Percentiles rank a stretch among this genome's conserved stretches.
phyloP scores from a whole-genome alignment of 108 stramenopile genomes.

The Pseudonitzschia multiseries region DNA sequence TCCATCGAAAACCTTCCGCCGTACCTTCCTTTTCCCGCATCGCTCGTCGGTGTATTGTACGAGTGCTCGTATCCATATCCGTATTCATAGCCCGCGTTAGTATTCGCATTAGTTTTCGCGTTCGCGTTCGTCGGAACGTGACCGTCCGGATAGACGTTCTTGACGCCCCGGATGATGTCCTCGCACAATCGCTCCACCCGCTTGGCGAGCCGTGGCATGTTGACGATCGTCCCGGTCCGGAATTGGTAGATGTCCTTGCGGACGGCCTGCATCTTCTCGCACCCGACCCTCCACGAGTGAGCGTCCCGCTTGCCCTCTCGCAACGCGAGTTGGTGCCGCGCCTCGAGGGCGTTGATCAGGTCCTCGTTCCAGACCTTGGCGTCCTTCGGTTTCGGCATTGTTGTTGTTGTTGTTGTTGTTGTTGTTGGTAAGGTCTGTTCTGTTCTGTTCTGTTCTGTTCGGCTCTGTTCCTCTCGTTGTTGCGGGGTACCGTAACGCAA shows the following conservation, averaged over 20 bases:
- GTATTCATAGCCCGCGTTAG: no score
- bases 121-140: slow-evolving; percentile 15
- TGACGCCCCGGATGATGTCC: slow-evolving; percentile 19
- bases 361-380: slow-evolving; percentile 38
- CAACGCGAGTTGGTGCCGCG: slow-evolving; percentile 17
- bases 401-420: not conserved
- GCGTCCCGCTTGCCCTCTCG: slow-evolving; percentile 25
- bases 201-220: slow-evolving; percentile 20
- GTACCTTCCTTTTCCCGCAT: no score
- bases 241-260: slow-evolving; percentile 27
- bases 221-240: slow-evolving; percentile 18
- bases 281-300: slow-evolving; percentile 16
- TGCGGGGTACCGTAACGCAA: no score
- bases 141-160: slow-evolving; percentile 18
- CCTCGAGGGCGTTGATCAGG: slow-evolving; percentile 22
- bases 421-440: no score
- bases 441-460: no score
- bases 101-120: no score
- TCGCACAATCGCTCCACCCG: slow-evolving; percentile 12
- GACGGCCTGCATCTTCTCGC: slow-evolving; percentile 15
- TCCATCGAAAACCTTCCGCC: no score
- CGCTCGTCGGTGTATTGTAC: no score
- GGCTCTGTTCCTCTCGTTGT: no score
- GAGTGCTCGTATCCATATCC: no score
- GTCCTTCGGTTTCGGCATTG: not conserved